Conservation (phyloP, 495 filamentous ascomycete genomes). For the Physcia stellaris region DNA sequence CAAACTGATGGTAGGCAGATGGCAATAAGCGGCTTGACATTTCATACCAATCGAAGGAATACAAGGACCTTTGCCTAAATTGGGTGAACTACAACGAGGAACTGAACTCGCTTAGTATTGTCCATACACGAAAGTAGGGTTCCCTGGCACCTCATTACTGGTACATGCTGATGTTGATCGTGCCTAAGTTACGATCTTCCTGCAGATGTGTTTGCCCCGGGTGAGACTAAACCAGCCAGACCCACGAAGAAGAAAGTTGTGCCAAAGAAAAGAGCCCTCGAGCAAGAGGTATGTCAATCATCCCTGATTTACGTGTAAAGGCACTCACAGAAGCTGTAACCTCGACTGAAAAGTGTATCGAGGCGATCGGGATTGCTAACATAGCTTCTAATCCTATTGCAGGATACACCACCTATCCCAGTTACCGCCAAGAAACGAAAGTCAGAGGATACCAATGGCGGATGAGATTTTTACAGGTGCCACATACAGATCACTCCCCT, state of each 20-base stretch:
- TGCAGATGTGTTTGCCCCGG: conserved; percentile 72
- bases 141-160: background rate
- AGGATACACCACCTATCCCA: too few relatives aligned
- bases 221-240: conserved; percentile 56
- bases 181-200: conserved; percentile 64
- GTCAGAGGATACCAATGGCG: too few relatives aligned
- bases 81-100: conserved; percentile 53
- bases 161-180: background rate
- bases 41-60: conserved; percentile 58
- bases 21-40: conserved; percentile 43
- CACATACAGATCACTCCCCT: too few relatives aligned
- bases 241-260: conserved; percentile 45
- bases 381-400: too few relatives aligned
- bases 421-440: too few relatives aligned
- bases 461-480: too few relatives aligned
- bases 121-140: conserved; percentile 64
- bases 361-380: too few relatives aligned
- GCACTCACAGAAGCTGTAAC: too few relatives aligned
- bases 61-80: conserved; percentile 53
- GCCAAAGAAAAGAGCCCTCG: conserved; percentile 25
- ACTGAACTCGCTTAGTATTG: conserved; percentile 52
- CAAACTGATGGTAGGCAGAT: conserved; percentile 22
- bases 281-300: too few relatives aligned
- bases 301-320: too few relatives aligned
- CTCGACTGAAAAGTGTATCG: too few relatives aligned